Conservation (phyloP, 176 grass and related monocot genomes). For the Zea luxurians region DNA sequence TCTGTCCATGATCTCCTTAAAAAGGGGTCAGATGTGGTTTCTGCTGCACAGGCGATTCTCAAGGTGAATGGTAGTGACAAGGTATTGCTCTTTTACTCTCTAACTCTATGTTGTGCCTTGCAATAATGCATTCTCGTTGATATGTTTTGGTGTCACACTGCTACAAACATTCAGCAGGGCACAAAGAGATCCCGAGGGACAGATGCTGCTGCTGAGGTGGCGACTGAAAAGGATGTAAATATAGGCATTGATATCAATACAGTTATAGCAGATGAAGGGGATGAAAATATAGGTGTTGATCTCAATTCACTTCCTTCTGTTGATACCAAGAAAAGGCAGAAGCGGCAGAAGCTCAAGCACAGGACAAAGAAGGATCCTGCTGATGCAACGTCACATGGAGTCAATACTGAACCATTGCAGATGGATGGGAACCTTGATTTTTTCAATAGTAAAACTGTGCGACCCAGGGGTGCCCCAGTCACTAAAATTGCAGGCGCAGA, state of each 20-base stretch:
- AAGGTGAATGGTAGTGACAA: conserved; percentile 34
- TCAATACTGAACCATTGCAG: not conserved
- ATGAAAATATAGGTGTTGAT: conserved; percentile 41
- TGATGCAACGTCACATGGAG: conserved; percentile 10
- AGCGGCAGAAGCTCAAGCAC: conserved; percentile 29
- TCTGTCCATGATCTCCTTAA: conserved; percentile 77
- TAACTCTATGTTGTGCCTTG: not conserved
- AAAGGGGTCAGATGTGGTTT: conserved; percentile 47
- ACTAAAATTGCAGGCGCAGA: conserved; percentile 48
- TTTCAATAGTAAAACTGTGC: conserved; percentile 23
- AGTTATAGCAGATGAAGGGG: conserved; percentile 24
- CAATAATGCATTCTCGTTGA: conserved; percentile 26
- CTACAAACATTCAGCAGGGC: conserved; percentile 27
- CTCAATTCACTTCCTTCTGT: conserved; percentile 29
- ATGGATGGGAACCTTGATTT: conserved; percentile 24
- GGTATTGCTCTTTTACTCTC: conserved; percentile 28
- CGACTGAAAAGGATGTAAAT: conserved; percentile 49
- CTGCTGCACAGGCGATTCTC: conserved; percentile 41
- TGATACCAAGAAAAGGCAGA: conserved; percentile 34
- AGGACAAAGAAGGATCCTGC: conserved; percentile 7
- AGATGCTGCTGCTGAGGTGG: conserved; percentile 17
- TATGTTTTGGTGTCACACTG: conserved; percentile 24
- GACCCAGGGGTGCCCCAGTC: conserved; percentile 56
- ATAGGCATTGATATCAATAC: conserved; percentile 37
- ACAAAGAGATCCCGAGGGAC: conserved; percentile 26